phyloP scores from a whole-genome alignment of 805 yeast species.

The Spathaspora sp. region DNA sequence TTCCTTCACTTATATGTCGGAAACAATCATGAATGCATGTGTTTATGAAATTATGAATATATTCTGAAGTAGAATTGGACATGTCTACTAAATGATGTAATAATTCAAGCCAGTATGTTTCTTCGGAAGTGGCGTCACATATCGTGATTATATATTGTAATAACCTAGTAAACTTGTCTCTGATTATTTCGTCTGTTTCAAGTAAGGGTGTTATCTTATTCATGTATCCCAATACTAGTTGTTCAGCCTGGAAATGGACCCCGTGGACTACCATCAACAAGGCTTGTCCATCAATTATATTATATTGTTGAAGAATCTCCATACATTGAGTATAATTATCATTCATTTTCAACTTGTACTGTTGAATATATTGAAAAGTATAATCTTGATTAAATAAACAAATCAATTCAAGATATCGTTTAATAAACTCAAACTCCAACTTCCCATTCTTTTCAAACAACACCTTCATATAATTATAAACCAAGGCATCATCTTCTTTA shows the following conservation, averaged over 20 bases:
- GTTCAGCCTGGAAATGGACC: constrained; percentile 27
- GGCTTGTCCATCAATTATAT: constrained; percentile 24
- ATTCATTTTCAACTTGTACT: constrained; percentile 5
- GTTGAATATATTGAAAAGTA: constrained; percentile 13
- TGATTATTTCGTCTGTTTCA: constrained; percentile 8
- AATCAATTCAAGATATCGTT: constrained; percentile 21
- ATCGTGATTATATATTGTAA: constrained; percentile 28
- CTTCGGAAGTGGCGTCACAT: constrained; percentile 12
- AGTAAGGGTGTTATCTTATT: constrained; percentile 10
- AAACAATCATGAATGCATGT: constrained; percentile 30
- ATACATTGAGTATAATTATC: constrained; percentile 4
- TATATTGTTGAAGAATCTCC: constrained; percentile 20
- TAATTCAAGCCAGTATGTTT: constrained; percentile 22
- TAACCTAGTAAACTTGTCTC: constrained; percentile 28
- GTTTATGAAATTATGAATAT: constrained; percentile 15
- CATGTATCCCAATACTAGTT: constrained; percentile 18
- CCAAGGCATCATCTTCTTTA: constrained; percentile 18
- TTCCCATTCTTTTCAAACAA: constrained; percentile 20
- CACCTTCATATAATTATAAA: constrained; percentile 28
- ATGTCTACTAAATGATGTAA: constrained; percentile 21
- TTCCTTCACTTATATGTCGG: constrained; percentile 24
- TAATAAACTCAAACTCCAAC: constrained; percentile 3
- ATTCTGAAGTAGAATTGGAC: constrained; percentile 8
- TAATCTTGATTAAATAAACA: constrained; percentile 13
- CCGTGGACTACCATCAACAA: constrained; percentile 20